Percentiles rank a stretch among this genome's conserved stretches.
Conservation (phyloP, 2,329 filamentous ascomycete genomes). For the Colletotrichum viniferum region DNA sequence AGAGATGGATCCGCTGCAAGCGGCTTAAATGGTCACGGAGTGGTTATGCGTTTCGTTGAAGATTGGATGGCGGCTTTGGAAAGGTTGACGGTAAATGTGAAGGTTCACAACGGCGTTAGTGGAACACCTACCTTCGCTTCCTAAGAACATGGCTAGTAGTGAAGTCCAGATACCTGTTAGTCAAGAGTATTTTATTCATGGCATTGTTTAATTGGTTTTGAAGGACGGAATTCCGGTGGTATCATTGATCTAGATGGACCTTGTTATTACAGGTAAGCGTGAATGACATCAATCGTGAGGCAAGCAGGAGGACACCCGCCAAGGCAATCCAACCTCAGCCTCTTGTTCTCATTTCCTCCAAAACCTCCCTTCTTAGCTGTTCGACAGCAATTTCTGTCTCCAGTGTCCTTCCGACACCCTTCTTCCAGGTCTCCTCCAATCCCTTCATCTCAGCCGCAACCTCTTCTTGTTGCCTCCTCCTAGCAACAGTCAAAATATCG, state of each 20-base stretch:
- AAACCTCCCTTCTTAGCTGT: constrained; percentile 67
- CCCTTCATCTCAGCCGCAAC: constrained; percentile 74
- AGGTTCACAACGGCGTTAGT: constrained; percentile 24
- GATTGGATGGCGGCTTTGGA: constrained; percentile 8
- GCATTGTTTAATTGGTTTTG: not conserved
- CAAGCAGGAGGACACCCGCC: not conserved
- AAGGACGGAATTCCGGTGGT: not conserved
- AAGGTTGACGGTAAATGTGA: constrained; percentile 8
- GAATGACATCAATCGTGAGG: not conserved
- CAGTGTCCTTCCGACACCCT: constrained; percentile 77
- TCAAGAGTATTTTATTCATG: constrained; percentile 16
- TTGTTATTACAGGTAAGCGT: not conserved
- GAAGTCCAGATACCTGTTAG: constrained; percentile 35
- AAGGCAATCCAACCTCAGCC: not conserved
- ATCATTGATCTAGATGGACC: not conserved
- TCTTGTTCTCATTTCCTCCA: constrained; percentile 59
- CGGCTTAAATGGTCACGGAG: constrained; percentile 24
- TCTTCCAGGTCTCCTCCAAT: constrained; percentile 80
- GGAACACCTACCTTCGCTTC: constrained; percentile 36
- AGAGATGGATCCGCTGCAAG: constrained; percentile 69
- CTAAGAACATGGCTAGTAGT: constrained; percentile 37
- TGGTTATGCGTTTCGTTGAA: constrained; percentile 6
- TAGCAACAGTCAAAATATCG: constrained; percentile 73
- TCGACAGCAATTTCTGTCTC: constrained; percentile 89
- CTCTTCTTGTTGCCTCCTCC: constrained; percentile 73